Percentiles rank a stretch among this genome's conserved stretches.
These are phyloP conservation scores for Eimeria mitis DNA, from an alignment of 169 alveolate genomes.

Conservation along the genomic window DNA sequence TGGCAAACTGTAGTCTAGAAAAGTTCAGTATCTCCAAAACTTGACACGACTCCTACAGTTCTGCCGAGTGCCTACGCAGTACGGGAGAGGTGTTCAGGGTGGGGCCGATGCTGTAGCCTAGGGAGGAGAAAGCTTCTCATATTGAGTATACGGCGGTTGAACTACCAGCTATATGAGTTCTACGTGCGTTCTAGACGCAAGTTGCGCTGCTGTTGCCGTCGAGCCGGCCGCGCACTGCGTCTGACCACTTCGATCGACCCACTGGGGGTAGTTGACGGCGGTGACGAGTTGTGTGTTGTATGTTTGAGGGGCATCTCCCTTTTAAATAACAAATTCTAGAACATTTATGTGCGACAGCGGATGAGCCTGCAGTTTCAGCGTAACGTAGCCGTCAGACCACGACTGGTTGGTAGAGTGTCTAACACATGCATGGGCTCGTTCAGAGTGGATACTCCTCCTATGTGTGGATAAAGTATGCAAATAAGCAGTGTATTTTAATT, in stretches of 20 bases:
- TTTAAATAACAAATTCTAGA: neutral
- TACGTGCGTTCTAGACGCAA: neutral
- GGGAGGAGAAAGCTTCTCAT: neutral
- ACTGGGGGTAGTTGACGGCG: neutral
- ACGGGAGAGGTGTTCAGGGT: rapidly evolving
- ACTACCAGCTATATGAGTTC: neutral
- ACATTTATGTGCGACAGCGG: neutral
- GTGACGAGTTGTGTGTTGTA: neutral
- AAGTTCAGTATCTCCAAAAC: neutral
- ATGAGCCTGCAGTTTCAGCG: neutral
- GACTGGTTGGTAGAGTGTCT: neutral
- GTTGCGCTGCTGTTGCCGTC: neutral
- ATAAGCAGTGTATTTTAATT: neutral
- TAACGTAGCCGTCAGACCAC: neutral
- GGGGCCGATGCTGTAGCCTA: neutral
- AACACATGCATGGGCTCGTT: neutral
- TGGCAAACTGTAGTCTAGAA: neutral
- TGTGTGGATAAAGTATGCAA: neutral
- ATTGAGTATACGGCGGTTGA: neutral
- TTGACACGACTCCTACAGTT: neutral
- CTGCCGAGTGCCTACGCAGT: no score
- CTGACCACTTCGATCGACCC: neutral
- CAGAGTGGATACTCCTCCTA: neutral
- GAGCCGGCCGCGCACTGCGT: neutral
- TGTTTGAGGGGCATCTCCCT: neutral